Percentiles rank a stretch among this genome's conserved stretches.
Evolutionary conservation across 805 yeast genomes (phyloP).

Genomic region (Cyberlindnera misumaiensis): DNA sequence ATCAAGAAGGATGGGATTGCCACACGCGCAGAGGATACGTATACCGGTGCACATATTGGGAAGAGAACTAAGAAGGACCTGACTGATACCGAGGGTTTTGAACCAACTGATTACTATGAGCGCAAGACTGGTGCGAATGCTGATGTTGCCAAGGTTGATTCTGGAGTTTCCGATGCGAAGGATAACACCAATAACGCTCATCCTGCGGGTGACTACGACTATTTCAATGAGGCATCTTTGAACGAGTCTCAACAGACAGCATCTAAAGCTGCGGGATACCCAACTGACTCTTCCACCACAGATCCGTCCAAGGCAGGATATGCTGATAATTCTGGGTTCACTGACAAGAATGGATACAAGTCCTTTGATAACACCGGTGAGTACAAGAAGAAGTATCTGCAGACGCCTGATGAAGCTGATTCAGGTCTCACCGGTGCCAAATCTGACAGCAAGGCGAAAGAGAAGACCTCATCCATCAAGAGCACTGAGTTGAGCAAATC

Average conservation of each 20-base stretch:
- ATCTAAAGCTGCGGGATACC: neutral
- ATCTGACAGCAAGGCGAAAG: neutral
- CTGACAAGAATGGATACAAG: too few species aligned
- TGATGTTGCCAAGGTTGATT: neutral
- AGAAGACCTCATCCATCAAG: too few species aligned
- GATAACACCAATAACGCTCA: too few species aligned
- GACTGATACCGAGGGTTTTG: constrained; percentile 16
- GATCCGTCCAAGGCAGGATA: too few species aligned
- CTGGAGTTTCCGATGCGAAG: constrained; percentile 1
- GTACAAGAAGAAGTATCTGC: too few species aligned
- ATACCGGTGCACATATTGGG: constrained; percentile 6
- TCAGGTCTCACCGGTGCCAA: neutral
- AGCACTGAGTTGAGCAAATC: neutral
- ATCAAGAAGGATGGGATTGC: constrained; percentile 10
- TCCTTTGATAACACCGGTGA: too few species aligned
- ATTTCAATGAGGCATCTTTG: too few species aligned
- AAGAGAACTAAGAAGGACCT: constrained; percentile 10
- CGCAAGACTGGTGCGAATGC: constrained; percentile 6
- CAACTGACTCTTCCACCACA: too few species aligned
- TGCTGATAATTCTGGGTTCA: too few species aligned
- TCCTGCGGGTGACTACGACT: neutral
- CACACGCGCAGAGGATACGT: constrained; percentile 15
- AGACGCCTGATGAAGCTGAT: neutral
- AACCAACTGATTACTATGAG: constrained; percentile 16
- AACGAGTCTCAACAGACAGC: neutral